Base-by-base conservation (phyloP, 331 rosid species). In the Quercus lobata region DNA sequence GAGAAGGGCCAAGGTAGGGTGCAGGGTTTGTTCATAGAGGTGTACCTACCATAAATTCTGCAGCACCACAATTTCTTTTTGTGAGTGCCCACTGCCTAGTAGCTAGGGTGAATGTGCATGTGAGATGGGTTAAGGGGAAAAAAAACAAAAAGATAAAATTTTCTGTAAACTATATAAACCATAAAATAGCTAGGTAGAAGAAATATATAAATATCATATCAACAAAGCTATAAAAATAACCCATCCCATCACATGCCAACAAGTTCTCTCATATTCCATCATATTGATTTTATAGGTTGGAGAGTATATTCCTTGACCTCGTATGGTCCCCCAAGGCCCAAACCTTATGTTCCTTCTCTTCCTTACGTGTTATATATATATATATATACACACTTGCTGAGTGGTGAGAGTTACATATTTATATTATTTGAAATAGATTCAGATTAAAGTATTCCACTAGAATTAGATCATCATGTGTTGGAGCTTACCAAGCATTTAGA, bases 21-120 rank as follows among this genome's bases (percentile, higher is more conserved):
- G 77, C 69, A n/a, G 78, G 27, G 83, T 80, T 19, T 32, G n/a
- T 66, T 74, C 79, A 55, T 61, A 68, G 29, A 73, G 46, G 57
- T 66, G 49, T 80, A 73, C 78, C 8, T 41, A 73, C 72, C 61
- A 62, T 69, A 32, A 65, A 70, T 24, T 53, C 24, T 14, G 69
- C 52, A 37, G 29, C 19, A 54, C 71, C 75, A 65, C 62, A n/a
- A 9, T 41, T 63, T 41, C 46, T 73, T 61, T 76, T 52, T 74
- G 79, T 66, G 83, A 54, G 22, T 19, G 27, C 27, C 75, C 69
- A 68, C 37, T 3, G 34, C 7, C 11, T 21, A 24, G 35, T 63
- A 11, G 32, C 32, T 19, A 12, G 22, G 55, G 14, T 16, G 12
- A 41, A 53, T 54, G 57, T 68, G 56, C 65, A 77, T 66, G 74